Conservation (phyloP, 169 alveolate species). For the Plasmodium yoelii region DNA sequence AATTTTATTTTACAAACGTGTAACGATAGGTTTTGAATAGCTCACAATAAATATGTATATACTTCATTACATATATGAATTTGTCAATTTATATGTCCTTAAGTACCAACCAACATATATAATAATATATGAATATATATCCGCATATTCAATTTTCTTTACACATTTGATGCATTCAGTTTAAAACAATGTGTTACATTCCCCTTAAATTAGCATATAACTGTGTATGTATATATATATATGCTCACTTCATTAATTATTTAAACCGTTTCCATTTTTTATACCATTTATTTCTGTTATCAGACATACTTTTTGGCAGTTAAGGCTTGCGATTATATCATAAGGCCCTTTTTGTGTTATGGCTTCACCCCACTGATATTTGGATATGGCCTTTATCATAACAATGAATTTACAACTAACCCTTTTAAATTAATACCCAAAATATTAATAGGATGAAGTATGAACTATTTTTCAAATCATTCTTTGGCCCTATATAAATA, state of each 20-base stretch:
- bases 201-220: not conserved
- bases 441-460: conserved; percentile 52
- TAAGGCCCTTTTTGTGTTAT: conserved; percentile 65
- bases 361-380: conserved; percentile 73
- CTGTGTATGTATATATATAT: not conserved
- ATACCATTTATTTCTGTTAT: not conserved
- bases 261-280: not conserved
- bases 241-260: not conserved
- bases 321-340: conserved; percentile 29
- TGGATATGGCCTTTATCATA: conserved; percentile 70
- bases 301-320: conserved; percentile 41
- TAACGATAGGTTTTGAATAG: no score
- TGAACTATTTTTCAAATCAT: not conserved
- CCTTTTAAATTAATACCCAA: conserved; percentile 67
- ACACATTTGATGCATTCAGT: not conserved
- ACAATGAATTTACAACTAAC: conserved; percentile 60
- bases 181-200: not conserved
- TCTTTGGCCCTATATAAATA: no score
- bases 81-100: not conserved
- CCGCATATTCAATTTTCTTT: not conserved
- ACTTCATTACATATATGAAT: no score
- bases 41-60: no score
- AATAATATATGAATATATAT: not conserved
- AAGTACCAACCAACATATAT: not conserved
- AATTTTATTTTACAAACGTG: not conserved